Evolutionary conservation across 495 filamentous ascomycete genomes (phyloP), one percentile per base, ranked within the genome.

Genomic region (Entonaema liquescens): DNA sequence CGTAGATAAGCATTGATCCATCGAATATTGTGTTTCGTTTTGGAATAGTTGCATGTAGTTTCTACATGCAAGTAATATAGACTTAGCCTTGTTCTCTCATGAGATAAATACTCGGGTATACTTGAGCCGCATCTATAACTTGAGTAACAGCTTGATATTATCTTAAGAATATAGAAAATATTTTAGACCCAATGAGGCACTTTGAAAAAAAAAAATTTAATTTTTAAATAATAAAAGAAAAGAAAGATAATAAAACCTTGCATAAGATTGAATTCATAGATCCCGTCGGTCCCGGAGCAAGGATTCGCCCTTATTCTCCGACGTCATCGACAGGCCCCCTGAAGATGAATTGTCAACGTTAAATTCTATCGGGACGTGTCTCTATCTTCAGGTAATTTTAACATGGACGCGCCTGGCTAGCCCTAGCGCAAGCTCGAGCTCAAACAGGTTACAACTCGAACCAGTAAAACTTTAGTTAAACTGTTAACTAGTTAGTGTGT

Each of bases 361-460:
- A 29, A 59, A 52, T 35, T 29, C 8, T 36, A 21, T 29, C 33
- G 19, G 38, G 53, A 49, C 53, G 21, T 53, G 28, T 40, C 15
- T 56, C 29, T 56, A 56, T 31, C 9, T 33, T 56, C 53, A 29
- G 53, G 29, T 35, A 47, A 62, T 56, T 19, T 56, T 53, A 53
- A 56, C 35, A 56, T 13, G 4, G 53, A 56, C n/a, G 28, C 53
- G 53, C 15, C 53, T 19, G 28, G 52, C 29, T 33, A 49, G 25
- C 44, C 33, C 60, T 59, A 70, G 59, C 53, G 44, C 25, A 59
- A 64, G 47, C 47, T 56, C 29, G 13, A 65, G 54, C 47, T 64
- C 36, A 49, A 54, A 59, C 31, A 50, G 54, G 21, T 28, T 26
- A 29, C 21, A 55, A 65, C 50, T 62, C 15, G 44, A 57, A 33